These are phyloP conservation scores for Coniochaeta hoffmannii DNA, from an alignment of 2,329 filamentous ascomycete species.

Conservation along the genomic window DNA sequence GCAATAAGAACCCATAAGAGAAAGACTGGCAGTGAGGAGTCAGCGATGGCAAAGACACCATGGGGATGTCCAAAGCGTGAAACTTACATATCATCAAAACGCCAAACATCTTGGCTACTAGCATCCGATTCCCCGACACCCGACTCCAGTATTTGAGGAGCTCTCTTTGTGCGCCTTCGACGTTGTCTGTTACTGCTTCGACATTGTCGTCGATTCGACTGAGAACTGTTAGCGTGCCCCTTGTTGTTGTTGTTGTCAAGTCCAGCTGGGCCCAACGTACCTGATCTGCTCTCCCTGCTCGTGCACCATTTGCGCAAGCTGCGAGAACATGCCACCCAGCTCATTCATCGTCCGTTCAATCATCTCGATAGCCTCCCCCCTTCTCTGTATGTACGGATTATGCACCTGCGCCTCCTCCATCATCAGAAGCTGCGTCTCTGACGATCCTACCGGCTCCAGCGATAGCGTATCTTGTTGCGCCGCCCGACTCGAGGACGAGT, in stretches of 20 bases:
- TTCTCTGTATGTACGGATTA: conserved; percentile 86
- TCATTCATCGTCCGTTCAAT: conserved; percentile 95
- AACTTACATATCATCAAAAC: conserved; percentile 93
- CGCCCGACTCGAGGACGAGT: not conserved
- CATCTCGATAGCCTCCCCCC: conserved; percentile 91
- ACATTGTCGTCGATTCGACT: conserved; percentile 4
- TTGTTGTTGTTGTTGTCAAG: too few species aligned
- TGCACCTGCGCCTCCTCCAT: conserved; percentile 87
- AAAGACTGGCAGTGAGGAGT: conserved; percentile 4
- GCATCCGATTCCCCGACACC: conserved; percentile 90
- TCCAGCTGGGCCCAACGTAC: not conserved
- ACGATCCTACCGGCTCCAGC: conserved; percentile 73
- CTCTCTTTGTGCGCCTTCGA: conserved; percentile 66
- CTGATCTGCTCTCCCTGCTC: not conserved
- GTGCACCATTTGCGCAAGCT: conserved; percentile 85
- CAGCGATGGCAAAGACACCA: not conserved
- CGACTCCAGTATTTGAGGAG: conserved; percentile 94
- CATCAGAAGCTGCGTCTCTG: conserved; percentile 65
- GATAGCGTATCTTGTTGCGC: conserved; percentile 60
- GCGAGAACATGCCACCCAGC: conserved; percentile 75
- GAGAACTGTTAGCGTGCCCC: not conserved
- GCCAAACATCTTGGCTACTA: conserved; percentile 82
- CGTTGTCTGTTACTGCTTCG: conserved; percentile 3
- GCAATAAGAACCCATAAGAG: conserved; percentile 20
- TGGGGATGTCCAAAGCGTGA: not conserved